Conservation (phyloP, 2,329 filamentous ascomycete species). For the Arachnopeziza araneosa region DNA sequence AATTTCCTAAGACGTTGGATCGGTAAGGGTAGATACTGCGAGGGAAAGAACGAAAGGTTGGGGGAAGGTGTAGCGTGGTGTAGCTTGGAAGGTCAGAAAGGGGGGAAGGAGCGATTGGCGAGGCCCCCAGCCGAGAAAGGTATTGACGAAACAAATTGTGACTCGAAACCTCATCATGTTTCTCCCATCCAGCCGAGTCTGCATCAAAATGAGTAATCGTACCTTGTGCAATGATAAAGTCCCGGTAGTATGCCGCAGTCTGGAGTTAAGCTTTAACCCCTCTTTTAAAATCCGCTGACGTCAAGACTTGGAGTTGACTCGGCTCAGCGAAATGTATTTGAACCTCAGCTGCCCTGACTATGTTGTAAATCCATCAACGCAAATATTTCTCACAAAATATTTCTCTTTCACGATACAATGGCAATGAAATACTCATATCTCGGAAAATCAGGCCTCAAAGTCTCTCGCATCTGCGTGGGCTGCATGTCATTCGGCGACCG, state of each 20-base stretch:
- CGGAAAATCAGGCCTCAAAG: slow-evolving; percentile 46
- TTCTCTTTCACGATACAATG: background rate
- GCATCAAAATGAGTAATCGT: no score
- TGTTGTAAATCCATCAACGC: background rate
- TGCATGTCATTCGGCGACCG: slow-evolving; percentile 43
- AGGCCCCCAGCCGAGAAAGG: no score
- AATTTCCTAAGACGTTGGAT: no score
- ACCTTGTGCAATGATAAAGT: no score
- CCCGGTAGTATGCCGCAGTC: background rate
- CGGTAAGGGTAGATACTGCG: no score
- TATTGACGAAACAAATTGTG: no score
- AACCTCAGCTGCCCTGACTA: background rate
- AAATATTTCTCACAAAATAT: background rate
- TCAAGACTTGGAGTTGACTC: background rate
- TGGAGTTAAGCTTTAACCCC: background rate
- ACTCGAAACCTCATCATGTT: no score
- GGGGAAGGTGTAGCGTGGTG: no score
- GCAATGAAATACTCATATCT: slow-evolving; percentile 18
- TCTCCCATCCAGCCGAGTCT: no score
- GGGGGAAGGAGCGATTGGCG: no score
- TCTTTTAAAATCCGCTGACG: background rate
- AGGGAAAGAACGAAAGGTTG: no score
- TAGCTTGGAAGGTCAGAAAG: no score
- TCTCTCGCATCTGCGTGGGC: slow-evolving; percentile 47
- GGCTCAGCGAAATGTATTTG: background rate